Base-by-base conservation (phyloP, 148 eudicot species). In the Fagopyrum homotropicum region DNA sequence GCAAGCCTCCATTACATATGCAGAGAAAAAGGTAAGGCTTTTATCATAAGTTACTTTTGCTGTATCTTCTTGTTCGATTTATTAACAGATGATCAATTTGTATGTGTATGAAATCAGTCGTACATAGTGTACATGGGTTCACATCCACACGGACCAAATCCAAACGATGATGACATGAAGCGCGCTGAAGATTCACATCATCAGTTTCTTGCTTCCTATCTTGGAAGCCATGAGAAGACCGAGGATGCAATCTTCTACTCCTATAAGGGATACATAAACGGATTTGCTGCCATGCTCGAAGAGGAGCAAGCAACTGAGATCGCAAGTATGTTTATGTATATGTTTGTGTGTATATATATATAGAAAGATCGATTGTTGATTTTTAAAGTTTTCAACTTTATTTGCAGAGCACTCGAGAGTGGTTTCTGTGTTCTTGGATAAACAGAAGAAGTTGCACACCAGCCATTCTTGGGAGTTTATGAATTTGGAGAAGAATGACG, bases 381-480 rank as follows among this genome's bases (percentile, higher is more conserved):
- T 14, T 52, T 16, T 5, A 4, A 55, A 16, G 5, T 55, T 16
- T 11, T n/a, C 17, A 22, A 55, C 17, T 55, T 68, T 30, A 45
- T 45, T 35, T 45, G 73, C 80, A 91, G 97, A 81, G 69, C 84
- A 89, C 77, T 88, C 89, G 9, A 75, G 49, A 7, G 94, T 91
- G n/a, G 77, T 89, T 22, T 89, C 97, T 0, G 87, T 91, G 48
- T 85, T 91, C 81, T 52, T 72, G 66, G 75, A 83, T 73, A 49
- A 60, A 80, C 84, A 49, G 16, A 85, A 73, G 64, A 81, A 84
- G 22, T 52, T 88, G 48, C 97, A 89, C 80, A 91, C 97, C 48
- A 86, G 90, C 26, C 86, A 82, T 72, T 86, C 97, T 43, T 91
- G 97, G 97, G 87, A 83, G 17, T 89, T 89, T 52, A 49, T 88